These are phyloP conservation scores for Venturia pyrina DNA, from an alignment of 2,329 filamentous ascomycete genomes.

Conservation along the genomic window DNA sequence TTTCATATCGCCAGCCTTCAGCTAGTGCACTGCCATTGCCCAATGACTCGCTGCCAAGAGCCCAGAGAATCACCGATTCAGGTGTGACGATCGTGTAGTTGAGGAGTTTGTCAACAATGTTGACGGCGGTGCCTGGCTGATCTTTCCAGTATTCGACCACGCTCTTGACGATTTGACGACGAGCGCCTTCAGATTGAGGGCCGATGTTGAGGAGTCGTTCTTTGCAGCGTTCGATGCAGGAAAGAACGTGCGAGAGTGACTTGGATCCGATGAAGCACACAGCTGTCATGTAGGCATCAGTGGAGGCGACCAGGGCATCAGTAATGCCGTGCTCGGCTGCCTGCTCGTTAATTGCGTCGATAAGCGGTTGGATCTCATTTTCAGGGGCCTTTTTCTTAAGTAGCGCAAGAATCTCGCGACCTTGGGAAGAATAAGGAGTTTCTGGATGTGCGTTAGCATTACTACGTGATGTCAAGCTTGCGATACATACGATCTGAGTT, in stretches of 20 bases:
- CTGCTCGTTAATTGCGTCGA: conserved; percentile 71
- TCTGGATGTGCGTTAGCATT: conserved; percentile 34
- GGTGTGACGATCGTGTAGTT: conserved; percentile 95
- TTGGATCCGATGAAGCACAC: conserved; percentile 93
- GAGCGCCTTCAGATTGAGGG: conserved; percentile 61
- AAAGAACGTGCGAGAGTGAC: conserved; percentile 89
- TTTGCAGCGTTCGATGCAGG: conserved; percentile 91
- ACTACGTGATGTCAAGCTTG: not conserved
- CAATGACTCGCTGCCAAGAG: conserved; percentile 53
- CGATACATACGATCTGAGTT: conserved; percentile 54
- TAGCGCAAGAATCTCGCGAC: conserved; percentile 68
- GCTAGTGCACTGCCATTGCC: conserved; percentile 59
- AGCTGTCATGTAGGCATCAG: conserved; percentile 86
- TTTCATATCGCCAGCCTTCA: conserved; percentile 73
- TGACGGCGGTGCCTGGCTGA: conserved; percentile 83
- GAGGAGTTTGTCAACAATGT: conserved; percentile 90
- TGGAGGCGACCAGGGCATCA: conserved; percentile 75
- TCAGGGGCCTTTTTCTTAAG: conserved; percentile 77
- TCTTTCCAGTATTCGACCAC: conserved; percentile 90
- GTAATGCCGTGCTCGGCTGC: conserved; percentile 57
- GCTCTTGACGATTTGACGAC: conserved; percentile 78
- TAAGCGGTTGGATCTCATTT: conserved; percentile 72
- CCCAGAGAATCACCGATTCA: conserved; percentile 80
- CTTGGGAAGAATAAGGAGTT: conserved; percentile 73
- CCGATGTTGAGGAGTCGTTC: conserved; percentile 75